phyloP scores from a whole-genome alignment of 228 moss, liverwort and hornwort species.

The Sphagnum magellanicum region DNA sequence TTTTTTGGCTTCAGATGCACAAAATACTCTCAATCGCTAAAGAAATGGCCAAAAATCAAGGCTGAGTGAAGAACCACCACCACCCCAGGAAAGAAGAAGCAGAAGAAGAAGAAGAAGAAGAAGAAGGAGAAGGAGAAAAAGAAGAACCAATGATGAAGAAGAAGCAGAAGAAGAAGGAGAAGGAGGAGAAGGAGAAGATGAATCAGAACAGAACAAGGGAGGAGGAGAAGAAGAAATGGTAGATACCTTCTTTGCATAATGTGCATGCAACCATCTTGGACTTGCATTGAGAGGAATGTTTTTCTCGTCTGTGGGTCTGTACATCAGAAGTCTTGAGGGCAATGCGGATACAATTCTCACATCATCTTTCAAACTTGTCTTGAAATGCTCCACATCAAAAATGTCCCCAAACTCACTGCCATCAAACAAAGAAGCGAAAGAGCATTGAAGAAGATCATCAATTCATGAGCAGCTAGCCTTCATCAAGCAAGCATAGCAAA shows the following conservation, averaged over 20 bases:
- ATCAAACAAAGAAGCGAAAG: background rate
- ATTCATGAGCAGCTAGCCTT: background rate
- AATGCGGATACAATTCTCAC: constrained; percentile 50
- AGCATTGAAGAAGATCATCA: background rate
- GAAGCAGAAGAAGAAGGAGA: no score
- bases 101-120: no score
- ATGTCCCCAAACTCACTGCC: constrained; percentile 71
- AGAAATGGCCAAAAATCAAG: no score
- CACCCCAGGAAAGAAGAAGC: no score
- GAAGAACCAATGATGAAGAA: no score
- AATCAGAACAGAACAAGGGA: no score
- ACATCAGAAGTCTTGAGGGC: constrained; percentile 44
- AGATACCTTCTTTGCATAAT: constrained; percentile 41
- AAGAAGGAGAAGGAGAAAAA: no score
- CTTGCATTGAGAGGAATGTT: constrained; percentile 42
- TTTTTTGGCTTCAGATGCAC: no score
- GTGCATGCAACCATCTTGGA: constrained; percentile 54
- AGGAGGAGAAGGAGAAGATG: no score
- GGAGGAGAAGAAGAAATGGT: background rate
- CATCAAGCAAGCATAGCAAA: background rate
- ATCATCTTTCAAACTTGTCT: constrained; percentile 37
- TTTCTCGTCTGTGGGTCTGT: constrained; percentile 35
- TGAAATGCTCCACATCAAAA: constrained; percentile 57
- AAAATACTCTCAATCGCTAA: no score
- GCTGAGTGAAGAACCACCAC: no score